phyloP scores from a whole-genome alignment of 495 filamentous ascomycete genomes.

The Lasiosphaeria miniovina region DNA sequence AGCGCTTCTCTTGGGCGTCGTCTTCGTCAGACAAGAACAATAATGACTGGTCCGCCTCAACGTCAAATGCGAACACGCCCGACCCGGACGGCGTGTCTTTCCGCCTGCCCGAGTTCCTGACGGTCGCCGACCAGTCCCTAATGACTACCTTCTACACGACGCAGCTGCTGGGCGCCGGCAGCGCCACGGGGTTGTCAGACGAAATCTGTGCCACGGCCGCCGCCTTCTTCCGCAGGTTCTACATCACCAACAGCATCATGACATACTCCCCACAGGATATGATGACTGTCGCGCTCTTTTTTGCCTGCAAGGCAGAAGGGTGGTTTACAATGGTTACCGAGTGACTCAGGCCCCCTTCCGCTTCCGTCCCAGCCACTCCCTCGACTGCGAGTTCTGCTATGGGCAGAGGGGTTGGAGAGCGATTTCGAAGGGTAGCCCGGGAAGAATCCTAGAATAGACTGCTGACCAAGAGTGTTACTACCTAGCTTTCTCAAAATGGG shows the following conservation, averaged over 20 bases:
- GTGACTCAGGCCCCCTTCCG: conserved; percentile 37
- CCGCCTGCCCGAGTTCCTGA: conserved; percentile 65
- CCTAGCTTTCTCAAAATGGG: conserved; percentile 46
- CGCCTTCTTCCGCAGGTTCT: conserved; percentile 90
- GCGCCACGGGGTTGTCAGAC: conserved; percentile 73
- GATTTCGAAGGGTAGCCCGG: too few species aligned
- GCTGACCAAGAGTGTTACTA: conserved; percentile 8
- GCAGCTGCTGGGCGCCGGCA: conserved; percentile 68
- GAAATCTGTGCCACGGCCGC: conserved; percentile 87
- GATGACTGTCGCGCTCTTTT: conserved; percentile 80
- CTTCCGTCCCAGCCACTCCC: too few species aligned
- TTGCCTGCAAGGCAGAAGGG: conserved; percentile 88
- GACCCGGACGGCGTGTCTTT: conserved; percentile 32
- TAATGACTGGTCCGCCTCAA: conserved; percentile 27
- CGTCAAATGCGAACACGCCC: conserved; percentile 35
- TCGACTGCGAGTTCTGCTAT: too few species aligned
- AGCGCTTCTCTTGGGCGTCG: conserved; percentile 28
- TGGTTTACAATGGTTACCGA: conserved; percentile 68
- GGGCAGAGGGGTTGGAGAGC: too few species aligned
- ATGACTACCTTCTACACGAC: conserved; percentile 78
- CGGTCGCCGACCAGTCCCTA: conserved; percentile 73
- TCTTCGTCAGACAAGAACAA: conserved; percentile 12
- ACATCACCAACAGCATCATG: conserved; percentile 89
- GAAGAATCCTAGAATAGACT: background rate
- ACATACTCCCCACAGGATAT: conserved; percentile 89